Percentiles rank a stretch among this genome's conserved stretches.
phyloP scores from a whole-genome alignment of 75 land plant species.

The Chamaecyparis obtusa region DNA sequence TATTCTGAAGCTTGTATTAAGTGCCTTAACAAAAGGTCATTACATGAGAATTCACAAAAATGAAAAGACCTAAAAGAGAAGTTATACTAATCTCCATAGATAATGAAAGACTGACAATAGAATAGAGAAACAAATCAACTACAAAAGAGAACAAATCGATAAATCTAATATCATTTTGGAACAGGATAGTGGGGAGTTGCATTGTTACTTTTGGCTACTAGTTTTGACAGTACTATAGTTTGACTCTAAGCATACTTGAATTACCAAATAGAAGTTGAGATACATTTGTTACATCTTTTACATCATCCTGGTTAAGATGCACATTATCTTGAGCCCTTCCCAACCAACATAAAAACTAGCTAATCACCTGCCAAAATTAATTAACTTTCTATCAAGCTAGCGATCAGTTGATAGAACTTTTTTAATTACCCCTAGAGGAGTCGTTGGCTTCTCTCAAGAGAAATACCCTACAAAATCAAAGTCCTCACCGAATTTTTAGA shows the following conservation, averaged over 20 bases:
- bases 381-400: too few relatives aligned
- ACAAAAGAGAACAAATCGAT: neutral
- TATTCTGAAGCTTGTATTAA: neutral
- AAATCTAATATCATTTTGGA: neutral
- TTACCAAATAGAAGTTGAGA: too few relatives aligned
- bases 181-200: neutral
- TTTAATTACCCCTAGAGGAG: too few relatives aligned
- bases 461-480: too few relatives aligned
- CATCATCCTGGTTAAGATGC: too few relatives aligned
- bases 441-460: too few relatives aligned
- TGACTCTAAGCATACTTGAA: neutral
- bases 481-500: too few relatives aligned
- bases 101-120: neutral
- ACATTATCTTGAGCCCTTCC: too few relatives aligned
- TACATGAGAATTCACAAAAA: neutral
- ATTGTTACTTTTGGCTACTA: neutral
- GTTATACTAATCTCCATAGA: neutral
- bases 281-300: too few relatives aligned
- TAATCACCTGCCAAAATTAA: too few relatives aligned
- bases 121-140: neutral
- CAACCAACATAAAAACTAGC: too few relatives aligned
- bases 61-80: neutral
- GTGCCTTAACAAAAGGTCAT: neutral
- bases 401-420: too few relatives aligned
- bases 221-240: neutral